Evolutionary conservation across 371 early-diverging fungal genomes (phyloP).

Genomic region (Batrachochytrium dendrobatidis): DNA sequence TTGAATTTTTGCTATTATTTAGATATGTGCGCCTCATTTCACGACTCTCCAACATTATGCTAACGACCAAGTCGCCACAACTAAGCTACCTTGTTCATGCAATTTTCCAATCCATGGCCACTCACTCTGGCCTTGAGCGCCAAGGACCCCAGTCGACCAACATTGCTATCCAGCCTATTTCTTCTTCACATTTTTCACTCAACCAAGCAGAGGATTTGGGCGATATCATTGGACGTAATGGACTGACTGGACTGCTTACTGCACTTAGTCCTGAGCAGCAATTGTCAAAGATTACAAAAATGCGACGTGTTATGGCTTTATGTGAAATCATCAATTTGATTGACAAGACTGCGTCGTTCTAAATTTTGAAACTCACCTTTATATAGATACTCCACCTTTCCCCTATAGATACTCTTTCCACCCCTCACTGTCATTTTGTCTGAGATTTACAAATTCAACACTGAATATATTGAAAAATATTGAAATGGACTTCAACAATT

Average conservation of each 20-base stretch:
- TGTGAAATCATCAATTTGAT: not conserved
- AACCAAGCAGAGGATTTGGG: not conserved
- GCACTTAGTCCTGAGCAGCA: not conserved
- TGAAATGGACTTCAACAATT: too few species aligned
- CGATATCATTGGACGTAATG: not conserved
- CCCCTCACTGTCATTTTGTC: too few species aligned
- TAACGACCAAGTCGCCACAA: conserved; percentile 58
- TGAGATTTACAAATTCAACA: too few species aligned
- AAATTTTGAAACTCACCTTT: too few species aligned
- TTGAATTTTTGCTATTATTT: conserved; percentile 4
- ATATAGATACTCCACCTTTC: too few species aligned
- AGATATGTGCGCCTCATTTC: conserved; percentile 67
- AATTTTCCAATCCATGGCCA: conserved; percentile 63
- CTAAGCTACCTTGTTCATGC: conserved; percentile 68
- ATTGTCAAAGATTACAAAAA: not conserved
- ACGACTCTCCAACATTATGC: conserved; percentile 67
- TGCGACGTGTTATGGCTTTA: not conserved
- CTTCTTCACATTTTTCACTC: too few species aligned
- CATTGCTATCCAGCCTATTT: too few species aligned
- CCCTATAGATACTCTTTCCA: too few species aligned
- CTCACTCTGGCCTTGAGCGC: too few species aligned
- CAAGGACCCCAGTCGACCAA: too few species aligned
- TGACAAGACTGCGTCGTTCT: not conserved
- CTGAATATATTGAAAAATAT: too few species aligned
- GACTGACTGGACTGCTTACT: not conserved